Conservation (phyloP, 2,329 filamentous ascomycete species). For the Diaporthe aspalathi region DNA sequence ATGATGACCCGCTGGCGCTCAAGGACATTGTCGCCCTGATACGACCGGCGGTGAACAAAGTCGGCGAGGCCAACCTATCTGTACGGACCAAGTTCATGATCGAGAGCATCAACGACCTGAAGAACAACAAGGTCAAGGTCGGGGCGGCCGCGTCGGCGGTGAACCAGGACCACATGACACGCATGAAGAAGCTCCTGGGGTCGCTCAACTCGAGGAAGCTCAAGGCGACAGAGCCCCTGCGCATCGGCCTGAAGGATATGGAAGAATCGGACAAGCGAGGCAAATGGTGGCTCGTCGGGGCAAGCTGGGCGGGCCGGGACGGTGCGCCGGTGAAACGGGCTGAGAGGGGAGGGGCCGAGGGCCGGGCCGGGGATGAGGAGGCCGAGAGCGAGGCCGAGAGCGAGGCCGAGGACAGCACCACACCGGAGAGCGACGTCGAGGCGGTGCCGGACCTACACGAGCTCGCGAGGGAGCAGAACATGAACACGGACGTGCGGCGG, state of each 20-base stretch:
- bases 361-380: conserved; percentile 47
- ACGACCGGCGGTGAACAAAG: conserved; percentile 75
- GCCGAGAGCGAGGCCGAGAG: conserved; percentile 49
- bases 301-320: conserved; percentile 77
- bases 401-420: conserved; percentile 47
- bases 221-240: conserved; percentile 83
- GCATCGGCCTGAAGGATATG: conserved; percentile 85
- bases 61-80: conserved; percentile 78
- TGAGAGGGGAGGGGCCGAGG: conserved; percentile 36
- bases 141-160: conserved; percentile 77
- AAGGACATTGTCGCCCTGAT: conserved; percentile 89
- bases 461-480: conserved; percentile 83
- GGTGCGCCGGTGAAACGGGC: conserved; percentile 36
- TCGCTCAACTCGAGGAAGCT: conserved; percentile 75
- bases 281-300: conserved; percentile 98
- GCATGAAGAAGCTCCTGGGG: conserved; percentile 90
- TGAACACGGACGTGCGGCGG: conserved; percentile 87
- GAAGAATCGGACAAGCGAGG: conserved; percentile 85
- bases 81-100: conserved; percentile 98
- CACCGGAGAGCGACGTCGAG: conserved; percentile 55
- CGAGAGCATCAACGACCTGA: conserved; percentile 92
- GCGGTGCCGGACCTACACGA: conserved; percentile 76
- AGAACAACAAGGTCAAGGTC: conserved; percentile 91
- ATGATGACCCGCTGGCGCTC: conserved; percentile 87
- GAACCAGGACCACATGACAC: conserved; percentile 82